Base-by-base conservation (phyloP, 73 alveolate genomes). In the Paramecium primaurelia region DNA sequence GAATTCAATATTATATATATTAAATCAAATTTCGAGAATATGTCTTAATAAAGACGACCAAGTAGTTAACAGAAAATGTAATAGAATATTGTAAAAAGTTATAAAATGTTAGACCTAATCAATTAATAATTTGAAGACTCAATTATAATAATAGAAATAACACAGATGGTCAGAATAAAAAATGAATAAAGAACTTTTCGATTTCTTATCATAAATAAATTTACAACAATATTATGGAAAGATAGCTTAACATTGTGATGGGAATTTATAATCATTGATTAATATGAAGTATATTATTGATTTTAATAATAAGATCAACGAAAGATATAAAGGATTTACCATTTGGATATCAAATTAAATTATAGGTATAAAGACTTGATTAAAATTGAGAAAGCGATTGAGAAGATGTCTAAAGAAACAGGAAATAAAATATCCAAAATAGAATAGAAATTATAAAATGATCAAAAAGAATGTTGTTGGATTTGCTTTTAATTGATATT, bases 401-500 rank as follows among this genome's bases (percentile, higher is more conserved):
- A 64, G 22, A 64, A 64, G 84, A 64, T 64, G 42, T 34, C 84
- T 32, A 64, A 64, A 18, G 47, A 64, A 64, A 18, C 26, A 64
- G 49, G 51, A 64, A 64, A 64, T 32, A 64, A 34, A 64, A 28
- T 34, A 64, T 14, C 47, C 12, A 54, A 54, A 54, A 54, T 54
- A 54, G 69, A 54, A 54, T 54, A 54, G 69, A 54, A 18, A 54
- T 54, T 54, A 4, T 8, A 54, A 54, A 54, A 54, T 54, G 69
- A 54, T 54, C 22, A 54, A 25, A 64, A 64, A 28, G 84, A 64
- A 32, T 64, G 84, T 64, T 64, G 84, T 64, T 64, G 84, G 84
- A 64, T 64, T 14, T 64, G 84, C 28, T 64, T 64, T 64, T 64
- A 64, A 28, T 64, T 64, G 84, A 64, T 64, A 12, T 34, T 64